Percentiles rank a stretch among this genome's conserved stretches.
Evolutionary conservation across 768 basidiomycete species (phyloP).

Genomic region (Leccinum imitatum): DNA sequence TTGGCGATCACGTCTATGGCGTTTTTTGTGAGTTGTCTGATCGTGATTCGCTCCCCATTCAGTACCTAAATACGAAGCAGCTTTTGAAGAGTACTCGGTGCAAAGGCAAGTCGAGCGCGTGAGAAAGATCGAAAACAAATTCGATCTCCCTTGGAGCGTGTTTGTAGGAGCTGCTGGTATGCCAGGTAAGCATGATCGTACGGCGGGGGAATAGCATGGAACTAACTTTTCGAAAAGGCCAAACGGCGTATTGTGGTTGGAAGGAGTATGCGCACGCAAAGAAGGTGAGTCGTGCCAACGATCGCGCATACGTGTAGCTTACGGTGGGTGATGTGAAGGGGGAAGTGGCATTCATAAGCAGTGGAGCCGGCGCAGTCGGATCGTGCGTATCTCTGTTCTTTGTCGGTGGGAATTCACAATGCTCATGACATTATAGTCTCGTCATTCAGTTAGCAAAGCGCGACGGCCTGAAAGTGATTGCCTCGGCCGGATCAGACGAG

Average conservation of each 20-base stretch:
- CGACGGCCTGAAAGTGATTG: too few species aligned
- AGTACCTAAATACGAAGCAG: constrained; percentile 39
- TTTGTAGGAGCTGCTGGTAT: constrained; percentile 36
- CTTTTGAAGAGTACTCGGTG: constrained; percentile 20
- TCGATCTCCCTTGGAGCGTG: constrained; percentile 31
- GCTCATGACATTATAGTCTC: neutral
- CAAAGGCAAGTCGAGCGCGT: neutral
- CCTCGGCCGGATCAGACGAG: too few species aligned
- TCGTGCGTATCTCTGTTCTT: constrained; percentile 39
- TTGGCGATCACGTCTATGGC: constrained; percentile 12
- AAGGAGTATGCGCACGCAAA: constrained; percentile 20
- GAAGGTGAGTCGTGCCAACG: constrained; percentile 19
- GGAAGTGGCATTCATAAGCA: constrained; percentile 47
- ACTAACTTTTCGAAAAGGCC: constrained; percentile 18
- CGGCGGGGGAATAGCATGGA: constrained; percentile 2
- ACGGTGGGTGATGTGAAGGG: constrained; percentile 31
- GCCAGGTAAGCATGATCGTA: constrained; percentile 13
- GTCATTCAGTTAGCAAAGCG: too few species aligned
- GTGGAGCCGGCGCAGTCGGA: constrained; percentile 53
- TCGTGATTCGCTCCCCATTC: constrained; percentile 38
- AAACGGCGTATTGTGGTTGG: constrained; percentile 23
- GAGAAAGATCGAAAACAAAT: constrained; percentile 24
- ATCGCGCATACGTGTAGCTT: neutral
- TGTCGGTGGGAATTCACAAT: neutral
- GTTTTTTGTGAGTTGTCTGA: constrained; percentile 33